Conservation (phyloP, 2,329 filamentous ascomycete species). For the Orbilia quercus region DNA sequence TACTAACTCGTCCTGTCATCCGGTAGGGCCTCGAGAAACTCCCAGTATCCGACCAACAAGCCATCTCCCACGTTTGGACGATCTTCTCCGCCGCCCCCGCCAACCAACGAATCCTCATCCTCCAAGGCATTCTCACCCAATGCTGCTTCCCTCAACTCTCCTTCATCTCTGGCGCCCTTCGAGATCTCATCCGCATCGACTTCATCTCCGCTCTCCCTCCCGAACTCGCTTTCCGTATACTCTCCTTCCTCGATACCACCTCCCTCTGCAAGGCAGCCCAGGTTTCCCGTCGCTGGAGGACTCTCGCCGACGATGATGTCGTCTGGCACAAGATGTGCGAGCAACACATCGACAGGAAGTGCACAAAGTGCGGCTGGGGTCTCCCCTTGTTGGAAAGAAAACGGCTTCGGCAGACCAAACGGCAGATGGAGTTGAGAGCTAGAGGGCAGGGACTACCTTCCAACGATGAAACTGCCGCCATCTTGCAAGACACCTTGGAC, state of each 20-base stretch:
- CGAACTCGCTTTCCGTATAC: constrained; percentile 91
- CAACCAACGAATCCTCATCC: constrained; percentile 94
- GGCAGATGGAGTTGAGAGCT: constrained; percentile 79
- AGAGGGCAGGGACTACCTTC: constrained; percentile 68
- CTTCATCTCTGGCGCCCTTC: constrained; percentile 87
- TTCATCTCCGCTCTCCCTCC: constrained; percentile 88
- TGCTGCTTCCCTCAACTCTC: constrained; percentile 98
- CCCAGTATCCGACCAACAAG: constrained; percentile 87
- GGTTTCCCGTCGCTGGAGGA: constrained; percentile 88
- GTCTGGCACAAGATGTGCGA: constrained; percentile 99
- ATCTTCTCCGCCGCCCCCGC: constrained; percentile 94
- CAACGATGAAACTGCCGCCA: constrained; percentile 13
- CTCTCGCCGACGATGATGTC: constrained; percentile 93
- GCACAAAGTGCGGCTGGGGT: constrained; percentile 95
- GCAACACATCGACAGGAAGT: constrained; percentile 93
- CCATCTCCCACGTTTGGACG: constrained; percentile 97
- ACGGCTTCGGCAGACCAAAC: constrained; percentile 84
- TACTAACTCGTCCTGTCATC: constrained; percentile 22
- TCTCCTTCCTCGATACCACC: constrained; percentile 90
- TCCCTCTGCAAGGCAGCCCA: constrained; percentile 96
- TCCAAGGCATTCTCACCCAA: constrained; percentile 93
- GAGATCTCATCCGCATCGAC: constrained; percentile 96
- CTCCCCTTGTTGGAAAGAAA: constrained; percentile 89
- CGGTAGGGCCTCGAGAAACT: constrained; percentile 81
- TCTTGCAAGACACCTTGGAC: constrained; percentile 19